Conservation (phyloP, 352 stramenopile genomes). For the Phytopythium boreale region DNA sequence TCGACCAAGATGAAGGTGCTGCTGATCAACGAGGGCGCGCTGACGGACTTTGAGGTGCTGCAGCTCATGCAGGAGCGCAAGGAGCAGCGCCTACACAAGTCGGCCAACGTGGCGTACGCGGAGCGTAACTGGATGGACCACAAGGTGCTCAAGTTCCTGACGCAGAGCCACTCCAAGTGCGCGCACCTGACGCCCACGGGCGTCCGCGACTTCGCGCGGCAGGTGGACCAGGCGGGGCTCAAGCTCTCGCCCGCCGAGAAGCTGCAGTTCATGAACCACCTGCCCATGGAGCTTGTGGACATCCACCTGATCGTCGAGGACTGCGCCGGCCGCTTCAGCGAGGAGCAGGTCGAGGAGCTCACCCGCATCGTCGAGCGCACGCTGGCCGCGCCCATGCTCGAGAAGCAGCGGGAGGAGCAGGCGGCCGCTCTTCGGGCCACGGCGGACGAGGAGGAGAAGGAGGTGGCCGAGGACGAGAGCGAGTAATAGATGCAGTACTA, state of each 20-base stretch:
- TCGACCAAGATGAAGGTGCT: constrained; percentile 71
- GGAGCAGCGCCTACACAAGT: constrained; percentile 72
- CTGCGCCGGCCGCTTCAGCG: constrained; percentile 71
- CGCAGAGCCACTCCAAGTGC: constrained; percentile 61
- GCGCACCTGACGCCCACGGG: constrained; percentile 41
- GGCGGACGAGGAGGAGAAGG: constrained; percentile 20
- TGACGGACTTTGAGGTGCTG: constrained; percentile 81
- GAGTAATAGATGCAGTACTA: constrained; percentile 3
- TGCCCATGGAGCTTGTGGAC: constrained; percentile 80
- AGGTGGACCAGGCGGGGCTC: constrained; percentile 41
- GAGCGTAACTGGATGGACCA: constrained; percentile 90
- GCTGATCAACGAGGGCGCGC: constrained; percentile 72
- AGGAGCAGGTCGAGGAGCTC: constrained; percentile 76
- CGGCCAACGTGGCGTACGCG: constrained; percentile 68
- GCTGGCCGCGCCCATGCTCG: constrained; percentile 31
- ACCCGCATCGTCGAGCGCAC: constrained; percentile 68
- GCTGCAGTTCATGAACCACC: constrained; percentile 86
- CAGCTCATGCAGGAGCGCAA: constrained; percentile 83
- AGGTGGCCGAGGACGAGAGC: constrained; percentile 16
- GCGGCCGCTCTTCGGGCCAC: background rate
- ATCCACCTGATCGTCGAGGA: constrained; percentile 84
- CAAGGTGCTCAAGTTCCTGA: constrained; percentile 87
- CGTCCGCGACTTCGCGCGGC: constrained; percentile 60
- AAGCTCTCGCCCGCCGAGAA: constrained; percentile 66
- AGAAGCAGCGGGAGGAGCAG: constrained; percentile 19